Percentiles rank a stretch among this genome's conserved stretches.
Evolutionary conservation across 495 filamentous ascomycete genomes (phyloP).

Genomic region (Hyphodiscus hymeniophilus): DNA sequence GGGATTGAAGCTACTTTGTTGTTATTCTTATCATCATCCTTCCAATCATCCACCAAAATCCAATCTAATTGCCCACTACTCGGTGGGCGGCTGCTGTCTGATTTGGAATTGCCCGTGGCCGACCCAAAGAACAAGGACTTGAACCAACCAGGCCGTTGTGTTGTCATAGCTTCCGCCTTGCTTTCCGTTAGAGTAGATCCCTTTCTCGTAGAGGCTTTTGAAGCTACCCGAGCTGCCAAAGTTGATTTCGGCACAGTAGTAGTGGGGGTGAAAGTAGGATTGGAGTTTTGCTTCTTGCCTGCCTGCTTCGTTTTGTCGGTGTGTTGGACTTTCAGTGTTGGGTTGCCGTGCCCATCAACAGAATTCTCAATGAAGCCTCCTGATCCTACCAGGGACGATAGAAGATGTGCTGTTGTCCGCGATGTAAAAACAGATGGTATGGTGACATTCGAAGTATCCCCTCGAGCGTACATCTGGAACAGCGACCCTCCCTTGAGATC

Average conservation of each 20-base stretch:
- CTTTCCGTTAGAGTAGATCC: slow-evolving; percentile 10
- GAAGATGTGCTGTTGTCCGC: slow-evolving; percentile 83
- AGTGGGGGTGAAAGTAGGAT: slow-evolving; percentile 18
- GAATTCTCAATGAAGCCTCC: slow-evolving; percentile 50
- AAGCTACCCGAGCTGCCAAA: slow-evolving; percentile 2
- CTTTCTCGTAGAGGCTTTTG: slow-evolving; percentile 9
- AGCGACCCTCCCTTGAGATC: slow-evolving; percentile 78
- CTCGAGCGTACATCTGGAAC: slow-evolving; percentile 93
- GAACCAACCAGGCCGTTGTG: slow-evolving; percentile 56
- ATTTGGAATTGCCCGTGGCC: slow-evolving; percentile 25
- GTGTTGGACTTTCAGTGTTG: slow-evolving; percentile 38
- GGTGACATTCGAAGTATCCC: slow-evolving; percentile 88
- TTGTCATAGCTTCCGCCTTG: slow-evolving; percentile 18
- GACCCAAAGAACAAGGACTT: slow-evolving; percentile 47
- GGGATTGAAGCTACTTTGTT: slow-evolving; percentile 15
- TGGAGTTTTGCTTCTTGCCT: slow-evolving; percentile 26
- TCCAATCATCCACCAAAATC: slow-evolving; percentile 62
- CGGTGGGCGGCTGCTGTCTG: slow-evolving; percentile 62
- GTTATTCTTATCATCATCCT: slow-evolving; percentile 37
- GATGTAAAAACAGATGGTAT: slow-evolving; percentile 95
- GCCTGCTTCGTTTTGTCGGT: slow-evolving; percentile 32
- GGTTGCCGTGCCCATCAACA: slow-evolving; percentile 44
- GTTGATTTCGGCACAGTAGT: slow-evolving; percentile 15
- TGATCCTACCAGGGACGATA: slow-evolving; percentile 79
- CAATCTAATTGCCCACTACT: slow-evolving; percentile 78